Evolutionary conservation across 495 filamentous ascomycete genomes (phyloP).

Genomic region (Cercophora samala): DNA sequence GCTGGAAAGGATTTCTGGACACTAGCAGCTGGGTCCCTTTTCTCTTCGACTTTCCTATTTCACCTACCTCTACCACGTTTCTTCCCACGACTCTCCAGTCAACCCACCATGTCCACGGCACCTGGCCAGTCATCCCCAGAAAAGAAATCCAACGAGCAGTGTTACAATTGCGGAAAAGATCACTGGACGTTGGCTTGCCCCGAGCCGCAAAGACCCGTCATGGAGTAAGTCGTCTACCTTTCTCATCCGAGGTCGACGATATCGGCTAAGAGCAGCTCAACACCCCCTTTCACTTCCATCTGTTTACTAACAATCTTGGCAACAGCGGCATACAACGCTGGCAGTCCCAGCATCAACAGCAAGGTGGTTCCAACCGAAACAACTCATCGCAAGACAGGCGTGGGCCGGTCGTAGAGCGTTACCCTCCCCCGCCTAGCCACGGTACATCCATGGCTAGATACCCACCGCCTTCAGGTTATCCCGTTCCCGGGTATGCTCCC

Average conservation of each 20-base stretch:
- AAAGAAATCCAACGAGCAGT: conserved; percentile 35
- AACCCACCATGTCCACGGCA: conserved; percentile 32
- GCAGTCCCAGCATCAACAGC: conserved; percentile 40
- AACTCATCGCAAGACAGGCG: conserved; percentile 33
- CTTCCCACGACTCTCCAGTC: background rate
- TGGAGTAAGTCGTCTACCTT: conserved; percentile 53
- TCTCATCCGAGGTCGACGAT: conserved; percentile 1
- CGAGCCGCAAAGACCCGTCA: conserved; percentile 46
- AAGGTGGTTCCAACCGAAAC: conserved; percentile 32
- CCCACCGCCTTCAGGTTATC: background rate
- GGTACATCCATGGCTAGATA: background rate
- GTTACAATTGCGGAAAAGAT: conserved; percentile 52
- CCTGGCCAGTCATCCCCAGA: conserved; percentile 34
- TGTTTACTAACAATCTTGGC: background rate
- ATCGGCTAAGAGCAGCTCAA: too few species aligned
- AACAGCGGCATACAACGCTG: conserved; percentile 11
- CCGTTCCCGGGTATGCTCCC: background rate
- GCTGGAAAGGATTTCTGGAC: background rate
- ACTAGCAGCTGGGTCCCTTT: background rate
- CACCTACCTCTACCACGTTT: background rate
- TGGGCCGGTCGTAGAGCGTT: conserved; percentile 43
- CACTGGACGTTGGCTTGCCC: conserved; percentile 53
- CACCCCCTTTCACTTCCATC: background rate
- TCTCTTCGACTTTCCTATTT: background rate
- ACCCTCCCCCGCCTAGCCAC: conserved; percentile 21